Conservation (phyloP, 108 stramenopile species). For the Skeletonema costatum region DNA sequence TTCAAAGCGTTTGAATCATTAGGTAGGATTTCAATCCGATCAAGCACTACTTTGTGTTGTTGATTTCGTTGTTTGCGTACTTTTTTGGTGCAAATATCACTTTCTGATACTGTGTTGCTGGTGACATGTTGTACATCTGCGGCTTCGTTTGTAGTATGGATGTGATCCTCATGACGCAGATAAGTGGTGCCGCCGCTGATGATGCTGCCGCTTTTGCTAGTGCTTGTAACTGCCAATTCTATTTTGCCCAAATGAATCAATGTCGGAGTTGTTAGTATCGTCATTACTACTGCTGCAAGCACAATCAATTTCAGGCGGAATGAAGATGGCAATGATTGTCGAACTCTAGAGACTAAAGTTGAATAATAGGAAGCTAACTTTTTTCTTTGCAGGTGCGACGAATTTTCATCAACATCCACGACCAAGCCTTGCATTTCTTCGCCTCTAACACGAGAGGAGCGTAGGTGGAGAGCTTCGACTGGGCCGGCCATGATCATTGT, state of each 20-base stretch:
- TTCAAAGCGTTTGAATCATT: not conserved
- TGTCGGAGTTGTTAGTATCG: not conserved
- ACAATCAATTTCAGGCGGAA: not conserved
- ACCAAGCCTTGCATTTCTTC: not conserved
- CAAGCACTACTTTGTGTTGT: not conserved
- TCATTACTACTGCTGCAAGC: not conserved
- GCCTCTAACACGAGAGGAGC: not conserved
- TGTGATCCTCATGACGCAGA: not conserved
- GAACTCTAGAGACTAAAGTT: no score
- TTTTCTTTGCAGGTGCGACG: not conserved
- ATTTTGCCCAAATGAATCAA: not conserved
- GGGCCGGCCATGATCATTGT: not conserved
- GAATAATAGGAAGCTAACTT: no score
- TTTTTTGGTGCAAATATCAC: not conserved
- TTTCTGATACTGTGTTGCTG: not conserved
- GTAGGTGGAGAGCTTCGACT: not conserved
- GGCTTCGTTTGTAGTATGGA: not conserved
- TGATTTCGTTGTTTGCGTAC: not conserved
- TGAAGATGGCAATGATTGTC: not conserved
- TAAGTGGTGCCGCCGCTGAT: not conserved
- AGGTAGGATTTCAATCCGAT: slow-evolving; percentile 4
- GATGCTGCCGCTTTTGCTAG: no score
- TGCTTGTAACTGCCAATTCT: not conserved
- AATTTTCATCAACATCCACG: not conserved
- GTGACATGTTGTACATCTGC: not conserved